Base-by-base conservation (phyloP, 2,329 filamentous ascomycete species). In the Penicillium sp. region DNA sequence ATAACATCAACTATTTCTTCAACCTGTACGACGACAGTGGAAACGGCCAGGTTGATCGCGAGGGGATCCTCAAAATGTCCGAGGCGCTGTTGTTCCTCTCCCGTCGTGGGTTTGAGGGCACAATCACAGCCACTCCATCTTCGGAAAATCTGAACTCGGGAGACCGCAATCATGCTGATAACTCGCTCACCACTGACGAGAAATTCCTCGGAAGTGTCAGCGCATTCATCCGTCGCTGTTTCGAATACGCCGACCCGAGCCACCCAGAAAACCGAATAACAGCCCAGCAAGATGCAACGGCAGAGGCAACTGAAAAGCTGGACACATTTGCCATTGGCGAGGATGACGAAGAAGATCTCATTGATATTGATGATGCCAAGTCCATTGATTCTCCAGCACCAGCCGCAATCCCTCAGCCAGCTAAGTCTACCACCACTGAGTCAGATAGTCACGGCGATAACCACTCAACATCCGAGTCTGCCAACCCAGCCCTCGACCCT, bases 171-270 rank as follows among this genome's bases (percentile, higher is more conserved):
- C 59, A 64, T 52, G 63, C 65, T 8, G 69, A 74, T 70, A 74
- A 75, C 62, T 78, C 73, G 68, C 80, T 66, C 79, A 89, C 75
- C 53, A 84, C 87, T 38, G 94, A 95, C 62, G 94, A 97, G 73
- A 85, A 87, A 50, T 97, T 99, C 69, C 77, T 99, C 26, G 90
- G 88, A 59, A 96, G 92, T 59, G 91, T 99, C 50, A 96, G 91
- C 64, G 91, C 91, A 2, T 99, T 99, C 70, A 99, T 97, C 57
- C 84, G 92, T 61, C 84, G 94, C 56, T 99, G 94, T 74, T 99
- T 99, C 63, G 94, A 99, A 74, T 99, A 99, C 69, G 94, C 94
- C 6, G 94, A 99, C 68, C 93, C 94, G 1, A 93, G 95, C 67
- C 88, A 89, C 60, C 86, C 88, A 1, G 81, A 82, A 69, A 82